Conservation (phyloP, 2,329 filamentous ascomycete genomes). For the Trichoderma endophyticum region DNA sequence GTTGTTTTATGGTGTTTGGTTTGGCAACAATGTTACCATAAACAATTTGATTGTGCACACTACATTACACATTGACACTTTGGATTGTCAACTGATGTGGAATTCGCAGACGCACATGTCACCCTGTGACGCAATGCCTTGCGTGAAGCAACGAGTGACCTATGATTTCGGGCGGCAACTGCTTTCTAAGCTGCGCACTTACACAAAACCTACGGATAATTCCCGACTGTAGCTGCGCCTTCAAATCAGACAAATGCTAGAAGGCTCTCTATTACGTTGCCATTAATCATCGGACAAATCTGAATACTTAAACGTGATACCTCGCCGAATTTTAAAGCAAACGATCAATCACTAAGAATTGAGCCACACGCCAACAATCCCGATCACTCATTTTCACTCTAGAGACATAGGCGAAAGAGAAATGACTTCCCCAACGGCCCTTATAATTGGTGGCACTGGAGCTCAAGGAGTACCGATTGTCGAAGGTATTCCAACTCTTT, state of each 20-base stretch:
- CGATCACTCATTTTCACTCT: not conserved
- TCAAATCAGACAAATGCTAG: not conserved
- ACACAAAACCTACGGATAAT: not conserved
- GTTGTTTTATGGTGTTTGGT: not conserved
- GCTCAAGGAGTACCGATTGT: not conserved
- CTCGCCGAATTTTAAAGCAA: not conserved
- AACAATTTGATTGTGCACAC: not conserved
- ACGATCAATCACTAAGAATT: no score
- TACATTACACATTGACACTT: not conserved
- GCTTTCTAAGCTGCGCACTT: not conserved
- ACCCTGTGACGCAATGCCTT: not conserved
- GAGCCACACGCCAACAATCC: not conserved
- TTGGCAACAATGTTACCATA: not conserved
- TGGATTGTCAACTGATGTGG: not conserved
- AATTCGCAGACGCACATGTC: not conserved
- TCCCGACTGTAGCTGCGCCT: not conserved
- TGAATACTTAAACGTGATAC: not conserved
- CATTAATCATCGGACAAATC: not conserved
- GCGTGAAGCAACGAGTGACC: not conserved
- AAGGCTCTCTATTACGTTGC: not conserved
- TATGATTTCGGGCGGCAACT: not conserved
- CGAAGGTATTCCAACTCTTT: not conserved
- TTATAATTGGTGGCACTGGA: not conserved
- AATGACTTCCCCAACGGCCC: not conserved
- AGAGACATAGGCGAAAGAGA: not conserved